Conservation (phyloP, 169 alveolate genomes). For the Plasmodium yoelii region DNA sequence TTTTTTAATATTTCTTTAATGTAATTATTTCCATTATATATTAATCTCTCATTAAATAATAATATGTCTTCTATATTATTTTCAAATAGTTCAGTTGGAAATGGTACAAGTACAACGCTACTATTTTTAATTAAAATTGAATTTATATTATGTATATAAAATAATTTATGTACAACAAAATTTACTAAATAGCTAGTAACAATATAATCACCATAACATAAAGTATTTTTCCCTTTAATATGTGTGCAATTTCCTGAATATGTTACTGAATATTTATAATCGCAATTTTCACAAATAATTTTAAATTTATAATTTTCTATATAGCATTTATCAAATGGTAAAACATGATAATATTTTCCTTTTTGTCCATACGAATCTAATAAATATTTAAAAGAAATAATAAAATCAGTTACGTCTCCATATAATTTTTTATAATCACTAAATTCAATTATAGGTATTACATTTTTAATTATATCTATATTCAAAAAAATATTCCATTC, state of each 20-base stretch:
- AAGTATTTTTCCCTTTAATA: slow-evolving; percentile 34
- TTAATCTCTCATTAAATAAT: slow-evolving; percentile 30
- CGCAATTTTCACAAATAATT: slow-evolving; percentile 27
- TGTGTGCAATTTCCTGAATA: slow-evolving; percentile 66
- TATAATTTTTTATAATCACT: slow-evolving; percentile 17
- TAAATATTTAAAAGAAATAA: slow-evolving; percentile 20
- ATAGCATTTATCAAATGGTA: slow-evolving; percentile 28
- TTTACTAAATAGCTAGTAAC: slow-evolving; percentile 48
- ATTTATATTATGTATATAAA: neutral
- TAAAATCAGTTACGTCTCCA: slow-evolving; percentile 21
- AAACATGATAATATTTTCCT: neutral
- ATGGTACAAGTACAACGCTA: slow-evolving; percentile 66
- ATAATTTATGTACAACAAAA: slow-evolving; percentile 10
- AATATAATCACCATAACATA: slow-evolving; percentile 17
- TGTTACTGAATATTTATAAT: slow-evolving; percentile 45
- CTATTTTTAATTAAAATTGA: slow-evolving; percentile 53
- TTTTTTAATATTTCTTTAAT: slow-evolving; percentile 24
- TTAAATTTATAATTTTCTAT: slow-evolving; percentile 11
- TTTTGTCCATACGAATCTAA: neutral
- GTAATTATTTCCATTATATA: slow-evolving; percentile 37
- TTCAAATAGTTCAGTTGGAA: slow-evolving; percentile 45
- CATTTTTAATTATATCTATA: slow-evolving; percentile 27
- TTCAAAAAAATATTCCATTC: slow-evolving; percentile 47
- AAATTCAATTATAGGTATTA: slow-evolving; percentile 69
- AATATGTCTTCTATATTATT: slow-evolving; percentile 67